Evolutionary conservation across 306 rosid species (phyloP).

Genomic region (Lathyrus aphaca): DNA sequence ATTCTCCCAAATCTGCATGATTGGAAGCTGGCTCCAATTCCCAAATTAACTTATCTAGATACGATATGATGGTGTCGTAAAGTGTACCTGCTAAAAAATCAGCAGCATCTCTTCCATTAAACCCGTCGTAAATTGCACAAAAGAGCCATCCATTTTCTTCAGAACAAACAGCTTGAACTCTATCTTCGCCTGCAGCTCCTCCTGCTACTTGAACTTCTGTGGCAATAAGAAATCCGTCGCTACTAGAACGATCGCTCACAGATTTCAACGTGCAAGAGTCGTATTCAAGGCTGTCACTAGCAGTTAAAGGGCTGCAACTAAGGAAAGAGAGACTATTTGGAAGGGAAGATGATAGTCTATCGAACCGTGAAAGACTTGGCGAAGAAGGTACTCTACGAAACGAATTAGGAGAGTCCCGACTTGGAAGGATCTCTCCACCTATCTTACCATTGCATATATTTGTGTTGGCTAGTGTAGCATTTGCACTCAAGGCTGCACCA

Average conservation of each 20-base stretch:
- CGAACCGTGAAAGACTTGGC: conserved; percentile 73
- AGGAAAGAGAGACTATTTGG: conserved; percentile 76
- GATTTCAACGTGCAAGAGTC: conserved; percentile 50
- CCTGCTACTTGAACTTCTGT: conserved; percentile 95
- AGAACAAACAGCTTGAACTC: conserved; percentile 99
- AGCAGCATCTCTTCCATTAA: conserved; percentile 98
- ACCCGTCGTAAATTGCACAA: conserved; percentile 96
- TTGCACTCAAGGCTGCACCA: conserved; percentile 97
- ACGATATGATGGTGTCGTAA: conserved; percentile 76
- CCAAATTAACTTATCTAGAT: conserved; percentile 64
- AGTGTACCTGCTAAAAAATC: conserved; percentile 96
- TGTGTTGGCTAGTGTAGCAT: conserved; percentile 94
- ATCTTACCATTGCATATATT: conserved; percentile 90
- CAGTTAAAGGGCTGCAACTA: conserved; percentile 81
- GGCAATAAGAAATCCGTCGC: conserved; percentile 77
- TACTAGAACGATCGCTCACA: conserved; percentile 60
- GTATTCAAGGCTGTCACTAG: conserved; percentile 60
- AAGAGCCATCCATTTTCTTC: conserved; percentile 98
- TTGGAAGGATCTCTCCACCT: conserved; percentile 91
- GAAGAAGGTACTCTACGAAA: conserved; percentile 88
- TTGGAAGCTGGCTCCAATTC: conserved; percentile 51
- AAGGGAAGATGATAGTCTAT: conserved; percentile 77
- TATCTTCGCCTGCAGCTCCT: conserved; percentile 99
- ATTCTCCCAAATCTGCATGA: conserved; percentile 40
- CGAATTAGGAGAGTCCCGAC: conserved; percentile 93